Base-by-base conservation (phyloP, 139 green algal genomes). In the Nannochloris sp. region DNA sequence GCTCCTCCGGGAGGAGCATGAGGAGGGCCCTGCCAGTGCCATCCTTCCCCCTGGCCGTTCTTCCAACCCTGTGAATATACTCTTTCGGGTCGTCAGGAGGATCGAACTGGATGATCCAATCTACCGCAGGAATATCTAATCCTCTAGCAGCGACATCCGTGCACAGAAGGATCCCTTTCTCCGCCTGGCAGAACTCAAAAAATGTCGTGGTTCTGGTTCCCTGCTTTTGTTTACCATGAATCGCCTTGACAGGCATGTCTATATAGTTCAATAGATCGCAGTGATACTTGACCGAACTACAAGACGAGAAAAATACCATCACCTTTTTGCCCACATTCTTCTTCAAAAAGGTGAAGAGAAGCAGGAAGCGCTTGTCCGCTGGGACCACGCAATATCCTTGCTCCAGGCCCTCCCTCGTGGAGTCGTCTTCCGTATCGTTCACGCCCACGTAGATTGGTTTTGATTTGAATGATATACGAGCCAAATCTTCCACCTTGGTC, bases 141-240 rank as follows among this genome's bases (percentile, higher is more conserved):
- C 91, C 91, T 26, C 93, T 76, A 2, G 93, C 93, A 4, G 93
- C 92, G n/a, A 99, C 93, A 70, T 99, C 93, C 3, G 93, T 98
- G 67, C 90, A 97, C 49, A 98, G 79, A 71, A 99, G 74, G 17
- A 94, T 85, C 56, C 92, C 92, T 16, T 73, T 88, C 4, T 92
- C 75, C 2, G 90, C 89, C 61, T 84, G 67, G 74, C 85, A 94
- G 77, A 99, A 99, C 73, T 97, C 91, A 62, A 95, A 91, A 74
- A 97, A 98, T 28, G 93, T 96, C 59, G 85, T 78, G 2, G 91
- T 98, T 55, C 93, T 87, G 71, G 94, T 94, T 68, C 88, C 80
- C 83, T 99, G 93, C 87, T 98, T 98, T 77, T 95, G 87, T 83
- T 97, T 97, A 68, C 92, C 92, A 70, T 99, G 93, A 68, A 99